Percentiles rank a stretch among this genome's conserved stretches.
Conservation (phyloP, 2,329 filamentous ascomycete genomes). For the Cercospora beticola region DNA sequence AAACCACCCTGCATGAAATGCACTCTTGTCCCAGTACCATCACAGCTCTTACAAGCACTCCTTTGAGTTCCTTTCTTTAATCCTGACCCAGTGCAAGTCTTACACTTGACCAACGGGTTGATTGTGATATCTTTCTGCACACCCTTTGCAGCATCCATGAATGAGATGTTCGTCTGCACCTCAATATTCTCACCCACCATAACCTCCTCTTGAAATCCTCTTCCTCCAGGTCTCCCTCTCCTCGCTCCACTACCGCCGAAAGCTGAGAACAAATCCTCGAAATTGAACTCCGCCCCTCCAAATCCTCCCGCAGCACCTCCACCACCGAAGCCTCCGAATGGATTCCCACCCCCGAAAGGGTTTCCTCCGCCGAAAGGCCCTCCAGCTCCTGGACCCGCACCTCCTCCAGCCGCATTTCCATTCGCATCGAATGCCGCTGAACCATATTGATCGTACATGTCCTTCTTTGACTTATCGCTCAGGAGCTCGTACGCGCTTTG, state of each 20-base stretch:
- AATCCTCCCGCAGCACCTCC: slow-evolving; percentile 39
- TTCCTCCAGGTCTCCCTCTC: slow-evolving; percentile 46
- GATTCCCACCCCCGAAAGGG: slow-evolving; percentile 56
- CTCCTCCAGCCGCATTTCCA: slow-evolving; percentile 57
- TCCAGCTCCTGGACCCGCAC: slow-evolving; percentile 61
- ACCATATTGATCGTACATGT: slow-evolving; percentile 88
- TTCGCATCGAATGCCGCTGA: slow-evolving; percentile 68
- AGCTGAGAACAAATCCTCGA: slow-evolving; percentile 91
- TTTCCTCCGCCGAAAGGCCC: slow-evolving; percentile 52
- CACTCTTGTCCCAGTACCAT: slow-evolving; percentile 81
- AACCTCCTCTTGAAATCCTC: slow-evolving; percentile 73
- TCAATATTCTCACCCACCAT: slow-evolving; percentile 96
- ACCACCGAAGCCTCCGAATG: slow-evolving; percentile 30
- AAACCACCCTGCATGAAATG: slow-evolving; percentile 91
- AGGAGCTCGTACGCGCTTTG: slow-evolving; percentile 92
- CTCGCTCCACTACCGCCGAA: slow-evolving; percentile 67
- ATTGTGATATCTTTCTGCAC: slow-evolving; percentile 84
- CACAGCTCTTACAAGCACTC: slow-evolving; percentile 73
- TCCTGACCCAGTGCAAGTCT: slow-evolving; percentile 79
- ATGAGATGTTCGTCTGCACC: slow-evolving; percentile 87
- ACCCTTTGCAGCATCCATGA: slow-evolving; percentile 94
- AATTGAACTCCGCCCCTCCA: slow-evolving; percentile 71
- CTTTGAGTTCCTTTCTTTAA: slow-evolving; percentile 77
- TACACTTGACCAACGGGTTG: slow-evolving; percentile 76
- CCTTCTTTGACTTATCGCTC: slow-evolving; percentile 87